Percentiles rank a stretch among this genome's conserved stretches.
phyloP scores from a whole-genome alignment of 257 asterid genomes.

The Petunia secreta region DNA sequence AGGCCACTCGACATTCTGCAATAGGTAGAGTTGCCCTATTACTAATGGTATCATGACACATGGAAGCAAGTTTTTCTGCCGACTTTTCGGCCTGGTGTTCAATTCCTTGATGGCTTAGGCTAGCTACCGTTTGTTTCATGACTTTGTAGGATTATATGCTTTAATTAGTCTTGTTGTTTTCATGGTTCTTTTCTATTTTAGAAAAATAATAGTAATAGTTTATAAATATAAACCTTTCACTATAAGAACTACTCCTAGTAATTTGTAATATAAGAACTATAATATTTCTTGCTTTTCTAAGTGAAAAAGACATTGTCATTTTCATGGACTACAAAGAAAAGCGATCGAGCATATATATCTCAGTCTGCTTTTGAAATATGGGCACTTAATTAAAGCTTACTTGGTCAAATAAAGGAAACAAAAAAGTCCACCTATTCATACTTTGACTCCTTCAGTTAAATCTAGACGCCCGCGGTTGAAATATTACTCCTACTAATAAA shows the following conservation, averaged over 20 bases:
- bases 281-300: background rate
- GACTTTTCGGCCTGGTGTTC: no score
- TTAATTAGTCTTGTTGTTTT: no score
- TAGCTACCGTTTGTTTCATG: no score
- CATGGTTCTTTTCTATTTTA: no score
- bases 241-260: background rate
- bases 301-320: background rate
- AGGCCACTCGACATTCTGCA: background rate
- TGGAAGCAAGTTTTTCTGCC: no score
- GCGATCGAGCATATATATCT: background rate
- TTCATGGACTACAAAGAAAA: background rate
- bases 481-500: no score
- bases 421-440: background rate
- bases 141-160: no score
- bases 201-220: background rate
- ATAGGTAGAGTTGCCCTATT: background rate
- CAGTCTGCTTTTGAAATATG: slow-evolving; percentile 9
- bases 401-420: background rate
- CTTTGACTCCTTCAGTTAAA: no score
- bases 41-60: no score
- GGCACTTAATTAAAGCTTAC: background rate
- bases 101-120: no score
- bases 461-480: no score
- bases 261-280: background rate
- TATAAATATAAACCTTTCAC: background rate